Evolutionary conservation across 805 yeast species (phyloP).

Genomic region (Yamadazyma endophytica): DNA sequence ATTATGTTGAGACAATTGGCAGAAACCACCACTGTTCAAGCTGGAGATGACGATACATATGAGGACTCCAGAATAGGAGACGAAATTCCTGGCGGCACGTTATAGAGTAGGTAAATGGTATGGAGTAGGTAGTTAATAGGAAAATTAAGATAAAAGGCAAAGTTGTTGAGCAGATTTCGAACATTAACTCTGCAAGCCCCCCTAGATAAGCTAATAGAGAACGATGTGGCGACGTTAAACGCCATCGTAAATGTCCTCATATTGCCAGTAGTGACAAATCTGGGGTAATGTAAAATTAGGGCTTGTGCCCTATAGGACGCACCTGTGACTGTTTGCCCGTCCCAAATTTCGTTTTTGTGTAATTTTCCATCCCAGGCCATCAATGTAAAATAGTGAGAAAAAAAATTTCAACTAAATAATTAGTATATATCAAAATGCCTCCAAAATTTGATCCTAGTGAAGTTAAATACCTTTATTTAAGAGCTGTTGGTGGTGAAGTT

Average conservation of each 20-base stretch:
- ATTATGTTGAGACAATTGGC: constrained; percentile 88
- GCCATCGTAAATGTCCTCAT: too few relatives aligned
- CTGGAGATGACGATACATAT: constrained; percentile 18
- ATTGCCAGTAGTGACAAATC: too few relatives aligned
- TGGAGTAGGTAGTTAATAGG: background rate
- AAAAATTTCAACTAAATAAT: constrained; percentile 11
- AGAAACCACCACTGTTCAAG: constrained; percentile 18
- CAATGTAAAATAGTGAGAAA: constrained; percentile 6
- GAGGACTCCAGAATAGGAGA: constrained; percentile 39
- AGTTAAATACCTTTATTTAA: constrained; percentile 96
- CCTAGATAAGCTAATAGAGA: too few relatives aligned
- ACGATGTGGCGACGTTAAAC: too few relatives aligned
- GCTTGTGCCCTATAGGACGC: background rate
- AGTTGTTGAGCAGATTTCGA: background rate
- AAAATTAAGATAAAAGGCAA: background rate
- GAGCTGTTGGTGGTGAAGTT: constrained; percentile 99
- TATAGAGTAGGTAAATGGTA: constrained; percentile 11
- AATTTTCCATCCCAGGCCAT: constrained; percentile 4
- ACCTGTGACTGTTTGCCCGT: background rate
- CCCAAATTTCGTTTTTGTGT: constrained; percentile 3
- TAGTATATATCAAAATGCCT: constrained; percentile 58
- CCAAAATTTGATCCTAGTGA: constrained; percentile 98
- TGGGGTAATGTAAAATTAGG: too few relatives aligned
- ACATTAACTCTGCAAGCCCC: too few relatives aligned
- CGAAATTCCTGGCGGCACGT: constrained; percentile 43